Conservation (phyloP, 139 green algal genomes). For the Volvox africanus region DNA sequence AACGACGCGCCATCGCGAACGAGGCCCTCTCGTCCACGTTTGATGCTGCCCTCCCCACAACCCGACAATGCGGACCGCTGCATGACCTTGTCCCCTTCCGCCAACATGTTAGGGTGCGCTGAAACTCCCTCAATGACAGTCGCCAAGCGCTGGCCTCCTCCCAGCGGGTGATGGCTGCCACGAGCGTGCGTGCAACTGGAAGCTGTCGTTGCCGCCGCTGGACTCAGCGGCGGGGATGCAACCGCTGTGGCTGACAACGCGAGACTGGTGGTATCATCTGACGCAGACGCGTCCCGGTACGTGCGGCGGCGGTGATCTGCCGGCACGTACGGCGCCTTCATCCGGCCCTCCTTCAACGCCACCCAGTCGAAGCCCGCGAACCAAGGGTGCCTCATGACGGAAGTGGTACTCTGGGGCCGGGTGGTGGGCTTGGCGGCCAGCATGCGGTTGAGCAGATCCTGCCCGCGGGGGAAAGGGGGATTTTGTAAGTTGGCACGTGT, state of each 20-base stretch:
- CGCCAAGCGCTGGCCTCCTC: background rate
- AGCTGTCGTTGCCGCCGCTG: background rate
- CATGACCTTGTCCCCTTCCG: background rate
- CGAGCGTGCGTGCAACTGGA: background rate
- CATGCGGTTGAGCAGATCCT: slow-evolving; percentile 41
- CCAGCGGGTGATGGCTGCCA: background rate
- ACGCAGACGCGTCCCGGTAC: background rate
- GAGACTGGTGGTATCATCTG: background rate
- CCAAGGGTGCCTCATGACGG: slow-evolving; percentile 44
- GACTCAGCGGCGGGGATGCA: background rate
- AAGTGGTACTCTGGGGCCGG: slow-evolving; percentile 19
- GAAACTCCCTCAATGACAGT: background rate
- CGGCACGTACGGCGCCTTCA: slow-evolving; percentile 38
- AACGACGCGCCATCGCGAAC: slow-evolving; percentile 9
- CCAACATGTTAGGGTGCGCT: too few relatives aligned
- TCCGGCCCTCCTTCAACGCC: slow-evolving; percentile 21
- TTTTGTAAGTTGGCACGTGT: too few relatives aligned
- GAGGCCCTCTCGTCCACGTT: slow-evolving; percentile 1
- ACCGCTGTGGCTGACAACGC: background rate
- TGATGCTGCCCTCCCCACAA: background rate
- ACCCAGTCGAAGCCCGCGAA: slow-evolving; percentile 36
- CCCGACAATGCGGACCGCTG: slow-evolving; percentile 15
- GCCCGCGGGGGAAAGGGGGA: background rate
- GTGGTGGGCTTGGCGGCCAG: slow-evolving; percentile 28
- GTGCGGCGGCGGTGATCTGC: background rate